Base-by-base conservation (phyloP, 2,329 filamentous ascomycete genomes). In the Decorospora gaudefroyi region DNA sequence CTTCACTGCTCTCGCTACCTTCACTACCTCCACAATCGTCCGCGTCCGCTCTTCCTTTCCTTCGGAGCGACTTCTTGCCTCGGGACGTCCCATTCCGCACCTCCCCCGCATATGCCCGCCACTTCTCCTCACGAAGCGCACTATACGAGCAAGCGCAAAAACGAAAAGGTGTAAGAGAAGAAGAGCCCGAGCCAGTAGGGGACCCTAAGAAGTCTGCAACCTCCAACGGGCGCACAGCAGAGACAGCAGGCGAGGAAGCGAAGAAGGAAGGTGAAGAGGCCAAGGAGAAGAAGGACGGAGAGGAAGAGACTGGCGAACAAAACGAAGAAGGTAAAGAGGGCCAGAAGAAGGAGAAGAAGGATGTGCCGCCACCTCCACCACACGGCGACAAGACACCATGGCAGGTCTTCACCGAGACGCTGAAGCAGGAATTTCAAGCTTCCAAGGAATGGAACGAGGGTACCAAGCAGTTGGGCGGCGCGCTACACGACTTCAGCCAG, bases 391-490 rank as follows among this genome's bases (percentile, higher is more conserved):
- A 99, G 78, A 93, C 92, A 3, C 93, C 93, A 40, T 97, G 93
- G 91, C 90, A 97, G 70, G 93, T 99, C 21, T 99, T 99, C 76
- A 89, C 89, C 65, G 93, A 99, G 68, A 99, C 93, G n/a, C 83
- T 99, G 73, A 84, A 89, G 70, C 81, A 79, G 44, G 93, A 99
- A 73, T 95, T 99, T 75, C 90, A 96, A 72, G 88, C 90, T 38
- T 97, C 91, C 11, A 96, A 97, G 69, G 93, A 99, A 71, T 99
- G 93, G 93, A 96, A 99, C 66, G 93, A 99, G 68, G 95, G 90
- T 29, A 99, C 92, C 28, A 97, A 99, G 76, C 89, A 93, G 56
- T 81, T 99, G 28, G 88, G 89, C 12, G 89, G 88, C 34, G 88
- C 87, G 4, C 90, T 92, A 12, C 87, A 96, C 66, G 85, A 96